These are phyloP conservation scores for Schwanniomyces etchellsii DNA, from an alignment of 1,139 yeast genomes.

Conservation along the genomic window DNA sequence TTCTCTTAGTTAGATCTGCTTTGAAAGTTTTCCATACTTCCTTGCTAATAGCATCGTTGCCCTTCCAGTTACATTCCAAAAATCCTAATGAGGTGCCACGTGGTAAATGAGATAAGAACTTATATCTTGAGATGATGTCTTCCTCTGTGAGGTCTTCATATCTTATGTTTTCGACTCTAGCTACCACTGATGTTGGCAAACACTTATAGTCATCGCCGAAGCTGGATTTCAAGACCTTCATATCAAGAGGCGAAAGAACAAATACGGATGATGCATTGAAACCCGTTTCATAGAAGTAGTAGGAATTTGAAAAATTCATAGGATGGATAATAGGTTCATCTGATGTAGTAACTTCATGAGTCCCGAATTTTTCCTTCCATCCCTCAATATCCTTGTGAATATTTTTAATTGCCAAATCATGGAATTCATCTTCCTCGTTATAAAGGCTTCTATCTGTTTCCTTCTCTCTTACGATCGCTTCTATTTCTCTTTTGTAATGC, in stretches of 20 bases:
- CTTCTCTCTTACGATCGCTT: conserved; percentile 38
- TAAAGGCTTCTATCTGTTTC: conserved; percentile 55
- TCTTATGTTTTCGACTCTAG: conserved; percentile 64
- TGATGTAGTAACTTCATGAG: background rate
- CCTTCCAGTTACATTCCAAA: conserved; percentile 78
- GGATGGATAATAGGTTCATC: background rate
- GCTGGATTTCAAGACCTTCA: conserved; percentile 60
- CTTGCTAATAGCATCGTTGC: conserved; percentile 33
- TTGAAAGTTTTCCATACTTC: conserved; percentile 54
- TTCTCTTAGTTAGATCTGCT: conserved; percentile 56
- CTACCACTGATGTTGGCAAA: conserved; percentile 62
- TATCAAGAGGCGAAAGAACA: conserved; percentile 74
- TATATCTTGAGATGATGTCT: conserved; percentile 52
- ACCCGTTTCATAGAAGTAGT: conserved; percentile 60
- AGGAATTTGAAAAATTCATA: conserved; percentile 6
- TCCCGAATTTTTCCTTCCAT: conserved; percentile 17
- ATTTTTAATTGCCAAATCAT: conserved; percentile 49
- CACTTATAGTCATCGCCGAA: conserved; percentile 53
- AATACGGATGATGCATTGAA: conserved; percentile 61
- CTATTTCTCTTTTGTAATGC: conserved; percentile 55
- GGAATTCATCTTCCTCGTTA: conserved; percentile 55
- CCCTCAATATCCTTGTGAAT: conserved; percentile 42
- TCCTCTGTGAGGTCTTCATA: conserved; percentile 55
- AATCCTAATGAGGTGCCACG: conserved; percentile 80
- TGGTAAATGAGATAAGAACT: conserved; percentile 79